Evolutionary conservation across 177 flowering plant genomes (phyloP), one percentile per base, ranked within the genome.

Genomic region (Vitis hybrid): DNA sequence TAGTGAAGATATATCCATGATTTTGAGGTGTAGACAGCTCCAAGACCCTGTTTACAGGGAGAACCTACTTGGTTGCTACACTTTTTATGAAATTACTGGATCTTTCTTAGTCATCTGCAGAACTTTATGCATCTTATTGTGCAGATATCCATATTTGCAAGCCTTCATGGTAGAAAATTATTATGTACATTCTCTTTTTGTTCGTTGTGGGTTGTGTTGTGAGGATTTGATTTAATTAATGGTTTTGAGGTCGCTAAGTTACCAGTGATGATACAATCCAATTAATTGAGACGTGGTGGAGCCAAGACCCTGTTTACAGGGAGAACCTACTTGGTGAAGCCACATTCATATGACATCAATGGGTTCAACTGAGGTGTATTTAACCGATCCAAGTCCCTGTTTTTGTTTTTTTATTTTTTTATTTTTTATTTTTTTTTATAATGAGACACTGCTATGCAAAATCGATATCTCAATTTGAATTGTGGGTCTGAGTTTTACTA

Each of bases 251-350:
- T 54, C 8, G 1, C 11, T 30, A 48, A 32, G 11, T n/a, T 61
- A 75, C 65, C 73, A 9, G 10, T 73, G 82, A 76, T 67, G 82
- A 73, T 70, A 0, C n/a, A 67, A 71, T 76, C 77, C 80, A 66
- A 2, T 9, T 71, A 64, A 50, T 13, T 71, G 73, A 80, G 80
- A 66, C 71, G 76, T 72, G 51, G 80, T 64, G 78, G 83, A 74
- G 41, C 70, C 74, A 65, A 67, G 78, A 0, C 73, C 71, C 73
- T 67, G 73, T 60, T 79, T 74, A 9, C 80, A 79, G 84, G 83
- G 83, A 71, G 86, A 85, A 85, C 86, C 88, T 67, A 70, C 88
- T 79, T 79, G 86, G 81, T 62, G 78, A 73, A 80, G 79, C 84
- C 79, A 74, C 76, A 71, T 78, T 70, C 79, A 74, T 9, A 77